Conservation (phyloP, 805 yeast species). For the Candida nemodendra region DNA sequence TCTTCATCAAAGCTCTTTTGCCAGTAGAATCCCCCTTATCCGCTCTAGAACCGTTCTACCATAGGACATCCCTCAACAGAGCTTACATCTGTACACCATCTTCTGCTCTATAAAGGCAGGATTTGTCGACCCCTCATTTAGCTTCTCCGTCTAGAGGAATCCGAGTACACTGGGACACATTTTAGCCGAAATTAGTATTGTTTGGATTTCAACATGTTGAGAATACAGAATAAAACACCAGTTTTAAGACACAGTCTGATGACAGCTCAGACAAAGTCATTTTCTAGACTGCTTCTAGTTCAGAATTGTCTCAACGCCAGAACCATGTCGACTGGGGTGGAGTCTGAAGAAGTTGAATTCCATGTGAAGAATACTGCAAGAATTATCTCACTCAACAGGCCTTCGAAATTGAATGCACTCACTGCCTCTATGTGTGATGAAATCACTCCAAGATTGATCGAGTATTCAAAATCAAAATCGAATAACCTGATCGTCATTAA, state of each 20-base stretch:
- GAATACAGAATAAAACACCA: background rate
- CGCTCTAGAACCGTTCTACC: too few relatives aligned
- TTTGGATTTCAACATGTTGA: too few relatives aligned
- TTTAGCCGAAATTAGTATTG: too few relatives aligned
- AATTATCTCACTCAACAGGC: slow-evolving; percentile 73
- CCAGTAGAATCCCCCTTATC: too few relatives aligned
- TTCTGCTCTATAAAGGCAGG: too few relatives aligned
- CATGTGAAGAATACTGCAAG: slow-evolving; percentile 63
- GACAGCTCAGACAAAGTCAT: background rate
- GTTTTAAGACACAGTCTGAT: slow-evolving; percentile 1
- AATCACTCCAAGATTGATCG: slow-evolving; percentile 70
- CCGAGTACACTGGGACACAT: too few relatives aligned
- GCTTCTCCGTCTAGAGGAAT: too few relatives aligned
- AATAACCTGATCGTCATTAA: slow-evolving; percentile 67
- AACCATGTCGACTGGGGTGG: slow-evolving; percentile 21
- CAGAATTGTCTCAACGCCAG: slow-evolving; percentile 8
- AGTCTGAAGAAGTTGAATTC: slow-evolving; percentile 57
- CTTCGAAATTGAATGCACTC: slow-evolving; percentile 81
- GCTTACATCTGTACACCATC: too few relatives aligned
- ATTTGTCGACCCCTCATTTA: too few relatives aligned
- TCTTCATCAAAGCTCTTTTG: too few relatives aligned
- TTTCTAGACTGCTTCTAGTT: slow-evolving; percentile 9
- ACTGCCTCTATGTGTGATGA: slow-evolving; percentile 70
- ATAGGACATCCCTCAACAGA: too few relatives aligned
- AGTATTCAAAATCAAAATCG: slow-evolving; percentile 67